Percentiles rank a stretch among this genome's conserved stretches.
These are phyloP conservation scores for Phytophthora foliorum DNA, from an alignment of 352 stramenopile genomes.

Conservation along the genomic window DNA sequence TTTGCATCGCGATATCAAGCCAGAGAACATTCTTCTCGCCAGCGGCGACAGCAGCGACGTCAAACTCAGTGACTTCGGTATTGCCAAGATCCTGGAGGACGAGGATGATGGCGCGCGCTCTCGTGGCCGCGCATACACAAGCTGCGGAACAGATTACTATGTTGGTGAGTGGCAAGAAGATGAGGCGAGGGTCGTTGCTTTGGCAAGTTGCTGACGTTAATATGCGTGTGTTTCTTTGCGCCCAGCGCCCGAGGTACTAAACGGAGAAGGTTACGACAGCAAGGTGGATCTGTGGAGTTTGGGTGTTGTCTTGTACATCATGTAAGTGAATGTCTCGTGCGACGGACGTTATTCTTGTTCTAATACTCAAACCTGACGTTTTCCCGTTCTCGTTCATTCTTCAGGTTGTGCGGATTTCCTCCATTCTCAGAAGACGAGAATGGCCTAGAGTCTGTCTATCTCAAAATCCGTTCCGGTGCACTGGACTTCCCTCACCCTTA, in stretches of 20 bases:
- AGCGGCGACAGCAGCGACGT: constrained; percentile 79
- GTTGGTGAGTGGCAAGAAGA: constrained; percentile 53
- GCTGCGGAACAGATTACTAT: constrained; percentile 90
- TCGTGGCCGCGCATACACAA: constrained; percentile 86
- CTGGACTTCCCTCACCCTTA: constrained; percentile 87
- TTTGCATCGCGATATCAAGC: constrained; percentile 86
- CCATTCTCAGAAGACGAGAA: constrained; percentile 88
- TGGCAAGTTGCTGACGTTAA: constrained; percentile 8
- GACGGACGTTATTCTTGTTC: background rate
- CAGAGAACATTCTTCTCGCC: constrained; percentile 85
- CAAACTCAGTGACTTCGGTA: constrained; percentile 88
- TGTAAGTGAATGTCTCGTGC: constrained; percentile 50
- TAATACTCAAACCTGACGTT: constrained; percentile 6
- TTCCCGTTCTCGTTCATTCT: background rate
- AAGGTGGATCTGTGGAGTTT: constrained; percentile 91
- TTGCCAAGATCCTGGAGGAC: constrained; percentile 87
- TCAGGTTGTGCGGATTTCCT: constrained; percentile 83
- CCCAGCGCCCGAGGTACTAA: constrained; percentile 82
- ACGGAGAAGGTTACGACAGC: constrained; percentile 88
- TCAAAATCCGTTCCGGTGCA: constrained; percentile 84
- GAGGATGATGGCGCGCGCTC: constrained; percentile 77
- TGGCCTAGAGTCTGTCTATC: constrained; percentile 84
- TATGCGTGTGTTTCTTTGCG: constrained; percentile 3
- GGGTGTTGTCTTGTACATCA: constrained; percentile 90
- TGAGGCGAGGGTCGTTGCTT: background rate